phyloP scores from a whole-genome alignment of 2,329 filamentous ascomycete species.

The Fusarium solani-melongenae region DNA sequence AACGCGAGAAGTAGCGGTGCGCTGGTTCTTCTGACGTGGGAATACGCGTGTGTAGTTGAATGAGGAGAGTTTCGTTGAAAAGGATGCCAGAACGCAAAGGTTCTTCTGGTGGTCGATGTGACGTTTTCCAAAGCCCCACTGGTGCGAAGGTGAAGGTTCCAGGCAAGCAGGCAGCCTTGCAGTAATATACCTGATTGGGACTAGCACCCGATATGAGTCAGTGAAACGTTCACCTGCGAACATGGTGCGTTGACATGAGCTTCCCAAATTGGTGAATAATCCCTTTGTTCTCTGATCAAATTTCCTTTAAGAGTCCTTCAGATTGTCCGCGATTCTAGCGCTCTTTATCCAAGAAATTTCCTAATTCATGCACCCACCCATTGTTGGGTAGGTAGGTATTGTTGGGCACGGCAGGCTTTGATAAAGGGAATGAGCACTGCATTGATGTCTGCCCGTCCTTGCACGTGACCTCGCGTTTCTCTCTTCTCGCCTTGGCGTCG shows the following conservation, averaged over 20 bases:
- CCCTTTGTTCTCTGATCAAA: neutral
- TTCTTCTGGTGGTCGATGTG: conserved; percentile 32
- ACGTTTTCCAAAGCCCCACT: conserved; percentile 42
- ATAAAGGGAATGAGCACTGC: neutral
- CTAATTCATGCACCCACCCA: neutral
- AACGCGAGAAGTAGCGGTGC: neutral
- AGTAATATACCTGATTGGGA: conserved; percentile 9
- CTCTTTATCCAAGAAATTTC: neutral
- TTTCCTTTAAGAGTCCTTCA: neutral
- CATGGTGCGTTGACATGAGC: neutral
- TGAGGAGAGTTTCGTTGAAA: neutral
- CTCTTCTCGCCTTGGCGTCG: conserved; percentile 9
- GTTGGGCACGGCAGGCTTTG: neutral
- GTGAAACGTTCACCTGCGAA: neutral
- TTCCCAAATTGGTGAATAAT: conserved; percentile 22
- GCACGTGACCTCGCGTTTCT: conserved; percentile 44
- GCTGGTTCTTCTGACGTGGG: conserved; percentile 7
- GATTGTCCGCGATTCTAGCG: neutral
- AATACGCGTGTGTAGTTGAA: conserved; percentile 2
- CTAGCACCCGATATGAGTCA: conserved; percentile 18
- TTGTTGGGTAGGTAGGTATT: conserved; percentile 9
- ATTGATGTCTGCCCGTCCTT: neutral
- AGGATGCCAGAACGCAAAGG: conserved; percentile 28
- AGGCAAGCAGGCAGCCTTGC: conserved; percentile 32
- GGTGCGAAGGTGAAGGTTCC: conserved; percentile 16